Evolutionary conservation across 1,284 basidiomycete genomes (phyloP), one percentile per base, ranked within the genome.

Genomic region (Ceratobasidium sp.): DNA sequence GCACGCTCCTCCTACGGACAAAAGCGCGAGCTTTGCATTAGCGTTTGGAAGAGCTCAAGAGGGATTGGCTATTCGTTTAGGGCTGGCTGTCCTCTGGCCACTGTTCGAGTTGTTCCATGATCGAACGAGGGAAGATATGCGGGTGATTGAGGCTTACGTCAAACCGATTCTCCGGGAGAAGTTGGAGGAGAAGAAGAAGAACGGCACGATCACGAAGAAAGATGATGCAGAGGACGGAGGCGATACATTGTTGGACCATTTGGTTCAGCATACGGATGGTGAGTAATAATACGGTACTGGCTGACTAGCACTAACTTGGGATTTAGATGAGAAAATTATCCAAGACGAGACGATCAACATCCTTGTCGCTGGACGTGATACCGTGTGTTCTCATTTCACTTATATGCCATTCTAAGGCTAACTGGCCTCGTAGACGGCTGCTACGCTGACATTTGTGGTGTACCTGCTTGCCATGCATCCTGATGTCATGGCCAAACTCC

Each of bases 301-400:
- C 74, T 46, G 61, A 32, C 28, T 57, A 26, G 32, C 23, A 32
- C 52, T 39, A 53, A 16, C 57, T 46, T 87, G 89, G 76, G 80
- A 78, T 39, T 45, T 41, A 74, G 75, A 75, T 50, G 59, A 69
- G 26, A 76, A 73, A 16, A 41, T 88, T 46, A 89, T 92, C 74
- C 86, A 88, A 32, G 88, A 91, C 77, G 89, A 92, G 75, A 79
- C 91, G 4, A 80, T 92, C 21, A 92, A 86, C 77, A 87, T 92
- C 78, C 80, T 92, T 6, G 80, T 92, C 34, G 91, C 91, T 18
- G 85, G 89, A 21, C 81, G 91, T 69, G 90, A 92, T 78, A 91
- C 90, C n/a, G 89, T 90, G 64, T 50, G 85, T 80, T 10, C 39
- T 30, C 52, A 32, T 55, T 6, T n/a, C 10, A 12, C 45, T 9